phyloP scores from a whole-genome alignment of 208 protist species.

The Endotrypanum monterogeii region DNA sequence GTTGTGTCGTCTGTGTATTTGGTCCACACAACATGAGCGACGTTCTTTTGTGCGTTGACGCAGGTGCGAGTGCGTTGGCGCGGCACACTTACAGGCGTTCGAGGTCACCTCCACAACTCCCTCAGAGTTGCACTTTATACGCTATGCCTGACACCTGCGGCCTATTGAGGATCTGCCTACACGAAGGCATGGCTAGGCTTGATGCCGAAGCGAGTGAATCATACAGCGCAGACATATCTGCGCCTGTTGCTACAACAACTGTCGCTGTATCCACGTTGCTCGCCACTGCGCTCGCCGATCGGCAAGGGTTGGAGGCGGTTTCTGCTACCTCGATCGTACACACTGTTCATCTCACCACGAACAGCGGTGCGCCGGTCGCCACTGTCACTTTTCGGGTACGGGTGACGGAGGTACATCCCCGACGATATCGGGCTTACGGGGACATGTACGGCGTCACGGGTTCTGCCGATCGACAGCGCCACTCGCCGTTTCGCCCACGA shows the following conservation, averaged over 20 bases:
- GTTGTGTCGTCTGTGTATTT: constrained; percentile 7
- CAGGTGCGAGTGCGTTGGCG: background rate
- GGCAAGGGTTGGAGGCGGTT: background rate
- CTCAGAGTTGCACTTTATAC: background rate
- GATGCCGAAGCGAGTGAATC: background rate
- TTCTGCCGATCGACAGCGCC: background rate
- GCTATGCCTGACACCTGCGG: background rate
- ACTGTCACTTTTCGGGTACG: constrained; percentile 11
- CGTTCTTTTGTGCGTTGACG: background rate
- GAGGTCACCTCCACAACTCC: no score
- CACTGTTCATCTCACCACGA: constrained; percentile 12
- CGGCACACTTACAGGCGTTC: background rate
- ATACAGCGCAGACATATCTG: no score
- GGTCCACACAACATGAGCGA: constrained; percentile 15
- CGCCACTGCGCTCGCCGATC: background rate
- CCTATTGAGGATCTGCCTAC: background rate
- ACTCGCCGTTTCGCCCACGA: background rate
- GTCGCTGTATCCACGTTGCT: constrained; percentile 20
- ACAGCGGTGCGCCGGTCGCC: background rate
- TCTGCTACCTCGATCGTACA: constrained; percentile 7
- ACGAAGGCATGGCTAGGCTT: background rate
- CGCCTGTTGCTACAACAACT: constrained; percentile 7
- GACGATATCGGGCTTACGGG: background rate
- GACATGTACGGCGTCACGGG: background rate
- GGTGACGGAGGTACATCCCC: constrained; percentile 1